Evolutionary conservation across 2,329 filamentous ascomycete species (phyloP).

Genomic region (Pleoardoris graminearum): DNA sequence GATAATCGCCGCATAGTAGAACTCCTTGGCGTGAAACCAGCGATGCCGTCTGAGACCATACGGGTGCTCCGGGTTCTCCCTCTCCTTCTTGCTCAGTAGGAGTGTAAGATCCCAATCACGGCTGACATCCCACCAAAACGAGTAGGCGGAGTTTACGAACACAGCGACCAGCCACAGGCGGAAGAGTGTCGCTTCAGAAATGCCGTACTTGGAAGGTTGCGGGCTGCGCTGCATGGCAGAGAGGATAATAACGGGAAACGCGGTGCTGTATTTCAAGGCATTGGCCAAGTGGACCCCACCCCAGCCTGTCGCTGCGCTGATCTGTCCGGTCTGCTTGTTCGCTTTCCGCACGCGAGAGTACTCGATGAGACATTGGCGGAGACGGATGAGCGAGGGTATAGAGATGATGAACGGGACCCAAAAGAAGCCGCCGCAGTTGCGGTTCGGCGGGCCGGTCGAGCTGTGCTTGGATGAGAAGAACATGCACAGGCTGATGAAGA

Average conservation of each 20-base stretch:
- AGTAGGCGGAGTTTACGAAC: conserved; percentile 83
- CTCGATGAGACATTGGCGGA: conserved; percentile 91
- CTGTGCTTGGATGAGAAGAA: conserved; percentile 72
- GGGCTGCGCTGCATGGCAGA: conserved; percentile 72
- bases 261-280: conserved; percentile 90
- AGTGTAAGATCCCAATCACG: conserved; percentile 96
- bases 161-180: conserved; percentile 68
- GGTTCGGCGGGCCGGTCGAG: conserved; percentile 79
- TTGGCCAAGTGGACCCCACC: conserved; percentile 90
- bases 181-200: conserved; percentile 60
- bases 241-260: conserved; percentile 87
- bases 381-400: conserved; percentile 79
- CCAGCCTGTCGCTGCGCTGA: conserved; percentile 62
- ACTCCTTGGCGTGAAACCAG: conserved; percentile 68
- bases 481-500: conserved; percentile 91
- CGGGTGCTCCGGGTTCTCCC: conserved; percentile 66
- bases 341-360: conserved; percentile 71
- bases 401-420: conserved; percentile 84
- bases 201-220: conserved; percentile 55
- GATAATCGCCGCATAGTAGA: conserved; percentile 82
- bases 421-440: conserved; percentile 76
- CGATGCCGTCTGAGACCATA: conserved; percentile 77
- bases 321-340: conserved; percentile 43
- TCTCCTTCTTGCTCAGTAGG: conserved; percentile 63
- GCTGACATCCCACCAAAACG: conserved; percentile 97